Evolutionary conservation across 2,329 filamentous ascomycete genomes (phyloP), one percentile per base, ranked within the genome.

Genomic region (Byssoonygena ceratinophila): DNA sequence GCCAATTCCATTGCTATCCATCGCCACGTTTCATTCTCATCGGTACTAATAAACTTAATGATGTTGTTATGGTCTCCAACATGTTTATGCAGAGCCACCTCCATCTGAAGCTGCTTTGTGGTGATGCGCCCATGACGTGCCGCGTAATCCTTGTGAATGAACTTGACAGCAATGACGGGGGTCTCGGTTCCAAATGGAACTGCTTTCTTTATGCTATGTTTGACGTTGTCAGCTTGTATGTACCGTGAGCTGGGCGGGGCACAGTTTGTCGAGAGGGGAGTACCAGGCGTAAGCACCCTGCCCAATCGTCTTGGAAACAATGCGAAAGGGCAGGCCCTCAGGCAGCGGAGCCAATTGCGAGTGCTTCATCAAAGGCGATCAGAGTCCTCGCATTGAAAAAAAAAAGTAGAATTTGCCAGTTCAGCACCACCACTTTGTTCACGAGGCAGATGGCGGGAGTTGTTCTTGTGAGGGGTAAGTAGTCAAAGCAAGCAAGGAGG

Each of bases 1-100:
- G 92, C 92, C 60, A 87, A 84, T 69, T 98, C 92, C 89, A 98
- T 96, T 36, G 90, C 91, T 61, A 98, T 95, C 92, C 92, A 98
- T 60, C 86, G 81, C 91, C 92, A 98, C 16, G 83, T 72, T 0
- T 76, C 64, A 66, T 98, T 90, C 67, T 96, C 87, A 51, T 89
- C 91, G 1, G 84, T 85, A 39, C 85, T 83, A 61, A 94, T 89
- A 78, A 88, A 96, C 64, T 88, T 84, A 62, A 98, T 96, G 59
- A 98, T 85, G 68, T 98, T 95, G 51, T 84, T 81, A 66, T 98
- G 94, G 59, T 87, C 83, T 45, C 87, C 87, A 52, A 97, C 83
- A 64, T 91, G 85, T 48, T 83, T 84, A 72, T 98, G 92, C 16
- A 98, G 77, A 2, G 86, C 85, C 37, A 94, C 85, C 71, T 98